Evolutionary conservation across 176 grass and related monocot genomes (phyloP).

Genomic region (Rhipidocladum racemiflorum): DNA sequence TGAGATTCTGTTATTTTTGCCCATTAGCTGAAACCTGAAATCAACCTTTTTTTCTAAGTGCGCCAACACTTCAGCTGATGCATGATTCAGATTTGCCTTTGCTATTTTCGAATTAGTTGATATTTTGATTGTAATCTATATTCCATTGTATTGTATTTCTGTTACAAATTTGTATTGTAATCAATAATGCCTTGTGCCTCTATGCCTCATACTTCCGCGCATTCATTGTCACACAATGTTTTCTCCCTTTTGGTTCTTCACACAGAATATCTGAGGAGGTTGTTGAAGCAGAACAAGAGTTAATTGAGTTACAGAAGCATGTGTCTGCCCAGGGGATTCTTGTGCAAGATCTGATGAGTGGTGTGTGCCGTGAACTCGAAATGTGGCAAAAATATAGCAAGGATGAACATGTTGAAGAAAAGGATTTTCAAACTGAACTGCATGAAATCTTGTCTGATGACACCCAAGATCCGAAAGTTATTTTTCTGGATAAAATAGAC

Average conservation of each 20-base stretch:
- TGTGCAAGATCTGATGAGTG: slow-evolving; percentile 92
- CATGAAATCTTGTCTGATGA: slow-evolving; percentile 53
- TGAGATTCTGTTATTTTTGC: neutral
- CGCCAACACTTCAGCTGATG: neutral
- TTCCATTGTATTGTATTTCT: neutral
- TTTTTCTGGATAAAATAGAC: slow-evolving; percentile 77
- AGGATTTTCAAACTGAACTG: slow-evolving; percentile 55
- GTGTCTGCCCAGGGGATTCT: slow-evolving; percentile 87
- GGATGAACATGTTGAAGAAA: slow-evolving; percentile 48
- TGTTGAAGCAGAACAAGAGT: slow-evolving; percentile 83
- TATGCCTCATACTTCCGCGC: slow-evolving; percentile 1
- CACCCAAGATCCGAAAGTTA: slow-evolving; percentile 53
- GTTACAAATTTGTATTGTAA: neutral
- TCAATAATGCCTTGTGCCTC: neutral
- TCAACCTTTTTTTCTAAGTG: neutral
- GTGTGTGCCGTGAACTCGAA: slow-evolving; percentile 74
- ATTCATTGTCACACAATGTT: neutral
- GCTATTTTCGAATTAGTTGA: neutral
- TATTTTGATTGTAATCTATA: neutral
- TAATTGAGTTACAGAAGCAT: slow-evolving; percentile 84
- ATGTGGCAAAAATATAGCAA: slow-evolving; percentile 64
- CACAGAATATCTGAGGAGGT: slow-evolving; percentile 91
- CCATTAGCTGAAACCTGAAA: neutral
- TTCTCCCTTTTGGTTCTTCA: neutral
- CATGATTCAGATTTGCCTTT: neutral